Percentiles rank a stretch among this genome's conserved stretches.
phyloP scores from a whole-genome alignment of 2,329 filamentous ascomycete species.

The Aquanectria penicillioides region DNA sequence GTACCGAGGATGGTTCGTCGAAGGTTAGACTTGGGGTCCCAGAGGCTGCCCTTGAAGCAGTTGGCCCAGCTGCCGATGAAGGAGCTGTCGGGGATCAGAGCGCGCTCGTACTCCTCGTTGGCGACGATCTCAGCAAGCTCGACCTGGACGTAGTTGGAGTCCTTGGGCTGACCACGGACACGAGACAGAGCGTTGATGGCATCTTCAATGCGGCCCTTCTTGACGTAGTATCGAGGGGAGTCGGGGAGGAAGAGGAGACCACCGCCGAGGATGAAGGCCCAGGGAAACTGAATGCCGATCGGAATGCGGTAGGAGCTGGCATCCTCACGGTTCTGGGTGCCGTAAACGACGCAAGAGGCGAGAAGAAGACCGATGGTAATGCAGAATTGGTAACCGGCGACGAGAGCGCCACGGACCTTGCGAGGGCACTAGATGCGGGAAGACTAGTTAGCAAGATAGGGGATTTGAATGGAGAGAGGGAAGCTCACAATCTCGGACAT shows the following conservation, averaged over 20 bases:
- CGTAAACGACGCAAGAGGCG: slow-evolving; percentile 30
- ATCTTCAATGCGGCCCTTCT: slow-evolving; percentile 74
- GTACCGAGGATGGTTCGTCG: slow-evolving; percentile 78
- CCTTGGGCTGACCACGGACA: slow-evolving; percentile 77
- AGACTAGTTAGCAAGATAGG: slow-evolving; percentile 17
- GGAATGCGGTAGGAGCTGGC: slow-evolving; percentile 71
- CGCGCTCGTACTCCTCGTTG: slow-evolving; percentile 87
- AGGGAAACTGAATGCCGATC: slow-evolving; percentile 80
- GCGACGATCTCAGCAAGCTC: slow-evolving; percentile 88
- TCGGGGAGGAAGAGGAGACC: slow-evolving; percentile 84
- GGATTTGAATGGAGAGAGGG: neutral
- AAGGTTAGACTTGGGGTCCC: slow-evolving; percentile 71
- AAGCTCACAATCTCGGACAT: slow-evolving; percentile 81
- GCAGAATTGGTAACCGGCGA: slow-evolving; percentile 33
- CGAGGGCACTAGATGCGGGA: slow-evolving; percentile 54
- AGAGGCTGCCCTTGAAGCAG: slow-evolving; percentile 73
- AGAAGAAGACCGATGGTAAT: slow-evolving; percentile 34
- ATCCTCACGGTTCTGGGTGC: slow-evolving; percentile 16
- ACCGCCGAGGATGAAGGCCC: slow-evolving; percentile 77
- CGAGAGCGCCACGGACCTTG: slow-evolving; percentile 33
- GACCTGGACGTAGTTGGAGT: slow-evolving; percentile 79
- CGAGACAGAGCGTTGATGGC: slow-evolving; percentile 71
- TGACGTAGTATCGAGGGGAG: slow-evolving; percentile 87
- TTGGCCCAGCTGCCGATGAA: slow-evolving; percentile 76
- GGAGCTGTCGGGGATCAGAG: slow-evolving; percentile 70